phyloP scores from a whole-genome alignment of 2,329 filamentous ascomycete genomes.

The Aplosporella prunicola region DNA sequence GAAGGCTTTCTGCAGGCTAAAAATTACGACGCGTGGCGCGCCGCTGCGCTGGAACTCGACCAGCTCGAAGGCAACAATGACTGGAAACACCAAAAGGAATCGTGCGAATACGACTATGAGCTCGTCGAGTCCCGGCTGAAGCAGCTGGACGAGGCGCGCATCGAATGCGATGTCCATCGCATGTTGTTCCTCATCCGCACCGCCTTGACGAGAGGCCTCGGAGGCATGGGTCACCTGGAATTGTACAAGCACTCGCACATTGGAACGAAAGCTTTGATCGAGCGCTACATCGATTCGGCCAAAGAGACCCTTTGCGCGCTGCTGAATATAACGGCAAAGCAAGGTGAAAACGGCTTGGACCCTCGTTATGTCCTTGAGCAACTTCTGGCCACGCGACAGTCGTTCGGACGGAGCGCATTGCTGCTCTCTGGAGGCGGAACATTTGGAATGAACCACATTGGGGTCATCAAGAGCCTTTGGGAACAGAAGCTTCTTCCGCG shows the following conservation, averaged over 20 bases:
- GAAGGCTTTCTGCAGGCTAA: conserved; percentile 45
- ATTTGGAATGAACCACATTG: conserved; percentile 87
- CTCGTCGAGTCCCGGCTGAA: conserved; percentile 61
- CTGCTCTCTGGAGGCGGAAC: conserved; percentile 79
- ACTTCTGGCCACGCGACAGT: conserved; percentile 62
- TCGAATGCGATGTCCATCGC: conserved; percentile 58
- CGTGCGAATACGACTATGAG: conserved; percentile 60
- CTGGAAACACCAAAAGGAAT: conserved; percentile 65
- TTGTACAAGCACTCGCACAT: conserved; percentile 78
- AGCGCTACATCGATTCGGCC: conserved; percentile 75
- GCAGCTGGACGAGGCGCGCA: conserved; percentile 65
- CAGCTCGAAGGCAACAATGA: conserved; percentile 66
- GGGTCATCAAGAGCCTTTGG: conserved; percentile 73
- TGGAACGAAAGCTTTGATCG: conserved; percentile 79
- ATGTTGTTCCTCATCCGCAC: conserved; percentile 80
- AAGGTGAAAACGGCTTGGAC: conserved; percentile 43
- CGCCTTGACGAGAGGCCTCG: conserved; percentile 67
- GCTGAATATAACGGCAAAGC: conserved; percentile 50
- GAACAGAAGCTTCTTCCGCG: conserved; percentile 67
- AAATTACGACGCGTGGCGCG: conserved; percentile 62
- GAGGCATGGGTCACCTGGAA: conserved; percentile 73
- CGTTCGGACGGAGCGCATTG: conserved; percentile 76
- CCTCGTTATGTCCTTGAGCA: conserved; percentile 55
- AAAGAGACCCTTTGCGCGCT: conserved; percentile 64
- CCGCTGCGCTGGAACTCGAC: conserved; percentile 68